Percentiles rank a stretch among this genome's conserved stretches.
Conservation (phyloP, 768 basidiomycete genomes). For the Lentinula lateritia region DNA sequence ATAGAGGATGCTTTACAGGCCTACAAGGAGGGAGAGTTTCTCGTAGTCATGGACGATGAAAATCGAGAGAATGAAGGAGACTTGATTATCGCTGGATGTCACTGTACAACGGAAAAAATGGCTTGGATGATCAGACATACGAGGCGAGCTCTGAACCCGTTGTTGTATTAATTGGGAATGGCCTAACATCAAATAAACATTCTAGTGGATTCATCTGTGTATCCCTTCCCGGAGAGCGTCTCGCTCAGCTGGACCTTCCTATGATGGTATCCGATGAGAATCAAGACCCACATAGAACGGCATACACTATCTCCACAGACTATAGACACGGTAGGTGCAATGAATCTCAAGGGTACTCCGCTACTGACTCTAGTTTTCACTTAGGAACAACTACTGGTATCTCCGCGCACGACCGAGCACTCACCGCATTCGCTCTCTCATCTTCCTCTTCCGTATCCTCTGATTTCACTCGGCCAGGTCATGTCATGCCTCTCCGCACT, state of each 20-base stretch:
- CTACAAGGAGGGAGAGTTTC: conserved; percentile 77
- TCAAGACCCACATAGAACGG: conserved; percentile 87
- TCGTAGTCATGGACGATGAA: conserved; percentile 98
- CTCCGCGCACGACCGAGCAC: conserved; percentile 89
- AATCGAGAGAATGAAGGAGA: conserved; percentile 96
- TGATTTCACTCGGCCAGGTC: conserved; percentile 91
- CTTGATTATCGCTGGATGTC: conserved; percentile 80
- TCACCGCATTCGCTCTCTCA: conserved; percentile 83
- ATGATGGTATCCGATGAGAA: conserved; percentile 90
- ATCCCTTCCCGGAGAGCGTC: conserved; percentile 68
- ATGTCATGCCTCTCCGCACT: conserved; percentile 90
- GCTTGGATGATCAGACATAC: conserved; percentile 98
- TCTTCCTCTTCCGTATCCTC: conserved; percentile 43
- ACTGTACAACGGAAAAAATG: conserved; percentile 94
- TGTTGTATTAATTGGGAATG: neutral
- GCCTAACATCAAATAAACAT: neutral
- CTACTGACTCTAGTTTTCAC: neutral
- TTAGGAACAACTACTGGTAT: conserved; percentile 93
- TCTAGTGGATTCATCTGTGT: conserved; percentile 91
- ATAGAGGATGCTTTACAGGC: conserved; percentile 77
- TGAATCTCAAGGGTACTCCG: neutral
- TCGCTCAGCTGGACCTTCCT: conserved; percentile 75
- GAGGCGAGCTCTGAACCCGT: conserved; percentile 50
- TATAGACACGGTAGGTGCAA: conserved; percentile 72
- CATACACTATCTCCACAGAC: conserved; percentile 95